Conservation (phyloP, 2,329 filamentous ascomycete species). For the Clarireedia hainanense region DNA sequence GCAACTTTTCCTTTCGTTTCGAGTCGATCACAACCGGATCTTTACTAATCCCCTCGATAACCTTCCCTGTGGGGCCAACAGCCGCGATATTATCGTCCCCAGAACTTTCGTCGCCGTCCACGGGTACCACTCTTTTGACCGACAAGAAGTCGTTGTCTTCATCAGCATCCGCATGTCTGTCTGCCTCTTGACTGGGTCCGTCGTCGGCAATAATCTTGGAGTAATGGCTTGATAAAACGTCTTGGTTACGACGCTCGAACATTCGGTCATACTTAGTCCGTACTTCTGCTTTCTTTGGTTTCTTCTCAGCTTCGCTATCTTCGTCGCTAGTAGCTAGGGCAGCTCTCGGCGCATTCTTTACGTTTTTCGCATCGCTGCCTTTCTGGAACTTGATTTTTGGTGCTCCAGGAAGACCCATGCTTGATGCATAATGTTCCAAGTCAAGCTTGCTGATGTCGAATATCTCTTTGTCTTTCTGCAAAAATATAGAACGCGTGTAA, state of each 20-base stretch:
- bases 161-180: conserved; percentile 45
- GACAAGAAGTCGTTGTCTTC: conserved; percentile 79
- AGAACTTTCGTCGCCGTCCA: conserved; percentile 43
- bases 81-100: conserved; percentile 38
- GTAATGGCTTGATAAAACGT: conserved; percentile 91
- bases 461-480: conserved; percentile 86
- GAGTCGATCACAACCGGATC: conserved; percentile 81
- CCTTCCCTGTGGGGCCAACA: conserved; percentile 41
- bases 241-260: conserved; percentile 95
- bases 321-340: conserved; percentile 54
- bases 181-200: conserved; percentile 35
- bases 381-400: conserved; percentile 92
- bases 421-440: conserved; percentile 77
- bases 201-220: conserved; percentile 69
- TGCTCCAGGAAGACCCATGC: conserved; percentile 80
- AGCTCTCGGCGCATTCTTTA: conserved; percentile 77
- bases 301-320: conserved; percentile 45
- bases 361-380: conserved; percentile 75
- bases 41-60: conserved; percentile 58
- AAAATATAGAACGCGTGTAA: conserved; percentile 74
- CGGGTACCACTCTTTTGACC: conserved; percentile 79
- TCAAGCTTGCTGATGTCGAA: conserved; percentile 80
- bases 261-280: conserved; percentile 95
- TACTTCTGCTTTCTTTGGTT: conserved; percentile 62
- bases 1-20: conserved; percentile 89